These are phyloP conservation scores for Colletotrichum australisinense DNA, from an alignment of 2,329 filamentous ascomycete genomes.

Conservation along the genomic window DNA sequence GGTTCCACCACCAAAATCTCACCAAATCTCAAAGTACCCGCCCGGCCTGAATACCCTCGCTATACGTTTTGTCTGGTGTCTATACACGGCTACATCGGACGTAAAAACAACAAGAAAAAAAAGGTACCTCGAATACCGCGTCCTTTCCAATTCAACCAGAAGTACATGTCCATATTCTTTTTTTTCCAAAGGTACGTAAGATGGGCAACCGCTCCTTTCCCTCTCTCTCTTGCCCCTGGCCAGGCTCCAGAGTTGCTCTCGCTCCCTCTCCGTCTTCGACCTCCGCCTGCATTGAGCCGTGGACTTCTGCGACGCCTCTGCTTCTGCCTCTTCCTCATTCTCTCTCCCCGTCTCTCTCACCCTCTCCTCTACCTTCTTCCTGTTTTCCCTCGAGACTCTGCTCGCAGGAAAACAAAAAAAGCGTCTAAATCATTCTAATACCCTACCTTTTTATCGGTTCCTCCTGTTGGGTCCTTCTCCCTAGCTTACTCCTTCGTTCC, in stretches of 20 bases:
- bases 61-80: background rate
- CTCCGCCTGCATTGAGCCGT: background rate
- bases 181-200: background rate
- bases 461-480: conserved; percentile 1
- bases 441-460: background rate
- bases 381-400: background rate
- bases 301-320: background rate
- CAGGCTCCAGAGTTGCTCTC: background rate
- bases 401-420: background rate
- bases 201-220: too few species aligned
- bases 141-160: background rate
- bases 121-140: background rate
- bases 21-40: conserved; percentile 7
- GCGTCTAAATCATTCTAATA: background rate
- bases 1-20: background rate
- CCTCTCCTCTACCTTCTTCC: background rate
- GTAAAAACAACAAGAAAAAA: conserved; percentile 5
- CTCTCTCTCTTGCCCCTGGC: background rate
- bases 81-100: background rate
- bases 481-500: conserved; percentile 31
- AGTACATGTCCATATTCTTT: background rate
- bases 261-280: background rate
- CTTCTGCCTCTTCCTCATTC: background rate
- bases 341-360: background rate
- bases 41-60: background rate